Evolutionary conservation across 352 stramenopile genomes (phyloP).

Genomic region (Globisporangium parvum): DNA sequence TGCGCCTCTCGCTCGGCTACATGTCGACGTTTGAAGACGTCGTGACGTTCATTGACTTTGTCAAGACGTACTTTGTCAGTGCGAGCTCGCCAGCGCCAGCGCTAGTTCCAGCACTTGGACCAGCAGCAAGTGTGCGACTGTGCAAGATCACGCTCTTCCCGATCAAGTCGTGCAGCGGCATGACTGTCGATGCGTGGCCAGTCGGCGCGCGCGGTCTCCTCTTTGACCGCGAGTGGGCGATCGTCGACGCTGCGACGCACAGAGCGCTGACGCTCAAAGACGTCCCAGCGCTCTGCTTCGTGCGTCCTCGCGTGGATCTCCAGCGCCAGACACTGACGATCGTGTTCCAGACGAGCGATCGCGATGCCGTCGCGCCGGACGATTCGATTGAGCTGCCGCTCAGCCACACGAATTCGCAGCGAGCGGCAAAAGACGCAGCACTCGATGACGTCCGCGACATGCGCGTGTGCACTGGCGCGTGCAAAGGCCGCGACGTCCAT

Average conservation of each 20-base stretch:
- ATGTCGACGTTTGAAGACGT: conserved; percentile 75
- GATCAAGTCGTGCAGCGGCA: conserved; percentile 71
- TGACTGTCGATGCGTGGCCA: conserved; percentile 50
- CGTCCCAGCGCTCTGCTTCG: conserved; percentile 46
- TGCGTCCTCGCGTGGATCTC: conserved; percentile 60
- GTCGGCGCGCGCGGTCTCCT: conserved; percentile 53
- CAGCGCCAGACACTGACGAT: conserved; percentile 50
- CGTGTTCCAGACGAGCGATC: conserved; percentile 18
- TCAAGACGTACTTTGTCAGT: conserved; percentile 56
- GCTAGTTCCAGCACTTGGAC: background rate
- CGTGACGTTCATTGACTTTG: conserved; percentile 40
- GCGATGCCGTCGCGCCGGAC: too few species aligned
- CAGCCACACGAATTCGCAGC: conserved; percentile 12
- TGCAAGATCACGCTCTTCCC: conserved; percentile 62
- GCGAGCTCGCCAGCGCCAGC: conserved; percentile 9
- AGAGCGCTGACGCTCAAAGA: conserved; percentile 58
- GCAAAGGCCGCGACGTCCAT: conserved; percentile 46
- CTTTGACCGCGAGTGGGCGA: conserved; percentile 71
- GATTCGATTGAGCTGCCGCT: conserved; percentile 37
- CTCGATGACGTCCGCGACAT: conserved; percentile 25
- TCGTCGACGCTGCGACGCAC: conserved; percentile 45
- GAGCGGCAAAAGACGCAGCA: conserved; percentile 8
- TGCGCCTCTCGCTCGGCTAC: conserved; percentile 69
- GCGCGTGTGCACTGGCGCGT: conserved; percentile 45
- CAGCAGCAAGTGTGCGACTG: conserved; percentile 18